Percentiles rank a stretch among this genome's conserved stretches.
Evolutionary conservation across 2,329 filamentous ascomycete species (phyloP).

Genomic region (Cytospora schulzeri): DNA sequence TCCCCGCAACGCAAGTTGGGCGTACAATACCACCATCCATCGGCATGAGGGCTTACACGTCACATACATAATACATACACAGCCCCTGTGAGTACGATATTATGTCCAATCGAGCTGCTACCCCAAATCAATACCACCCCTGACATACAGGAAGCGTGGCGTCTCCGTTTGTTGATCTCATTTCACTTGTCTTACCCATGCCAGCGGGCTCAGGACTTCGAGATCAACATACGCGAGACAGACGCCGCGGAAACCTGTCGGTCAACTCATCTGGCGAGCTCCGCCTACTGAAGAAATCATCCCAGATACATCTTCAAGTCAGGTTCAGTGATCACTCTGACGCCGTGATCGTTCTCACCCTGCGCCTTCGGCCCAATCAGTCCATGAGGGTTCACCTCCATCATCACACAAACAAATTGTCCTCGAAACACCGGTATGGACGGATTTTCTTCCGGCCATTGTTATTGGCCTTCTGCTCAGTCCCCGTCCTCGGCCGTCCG

Average conservation of each 20-base stretch:
- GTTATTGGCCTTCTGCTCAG: conserved; percentile 11
- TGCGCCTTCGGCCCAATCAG: conserved; percentile 20
- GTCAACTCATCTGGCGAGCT: not conserved
- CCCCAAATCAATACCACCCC: not conserved
- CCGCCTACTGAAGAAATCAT: conserved; percentile 10
- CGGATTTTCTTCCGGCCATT: conserved; percentile 8
- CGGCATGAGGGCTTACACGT: not conserved
- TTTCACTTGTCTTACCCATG: conserved; percentile 25
- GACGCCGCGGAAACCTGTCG: not conserved
- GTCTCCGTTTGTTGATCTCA: not conserved
- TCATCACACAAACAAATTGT: conserved; percentile 22
- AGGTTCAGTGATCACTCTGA: conserved; percentile 8
- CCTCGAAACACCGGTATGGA: conserved; percentile 19
- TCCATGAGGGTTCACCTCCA: not conserved
- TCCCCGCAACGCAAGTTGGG: not conserved
- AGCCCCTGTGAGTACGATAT: not conserved
- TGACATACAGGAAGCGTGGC: not conserved
- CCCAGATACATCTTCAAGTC: conserved; percentile 1
- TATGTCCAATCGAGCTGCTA: too few species aligned
- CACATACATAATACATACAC: not conserved
- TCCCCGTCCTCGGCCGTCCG: conserved; percentile 19
- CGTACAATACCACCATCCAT: not conserved
- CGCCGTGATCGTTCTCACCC: conserved; percentile 21
- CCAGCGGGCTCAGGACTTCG: not conserved
- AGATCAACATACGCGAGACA: conserved; percentile 10